Percentiles rank a stretch among this genome's conserved stretches.
Conservation (phyloP, 352 stramenopile species). For the Phytopythium vexans region DNA sequence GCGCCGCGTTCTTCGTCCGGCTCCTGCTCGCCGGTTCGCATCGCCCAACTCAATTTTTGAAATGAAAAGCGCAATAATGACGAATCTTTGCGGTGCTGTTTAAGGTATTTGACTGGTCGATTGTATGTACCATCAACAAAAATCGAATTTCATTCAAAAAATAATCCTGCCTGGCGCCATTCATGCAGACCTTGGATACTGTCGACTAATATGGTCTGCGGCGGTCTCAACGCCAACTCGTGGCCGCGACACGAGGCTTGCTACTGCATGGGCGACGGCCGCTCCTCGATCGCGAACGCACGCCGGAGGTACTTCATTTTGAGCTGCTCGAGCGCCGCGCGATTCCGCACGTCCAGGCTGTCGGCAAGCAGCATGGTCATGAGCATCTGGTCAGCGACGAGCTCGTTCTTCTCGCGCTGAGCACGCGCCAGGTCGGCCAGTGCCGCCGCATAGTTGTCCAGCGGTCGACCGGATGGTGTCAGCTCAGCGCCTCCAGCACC, state of each 20-base stretch:
- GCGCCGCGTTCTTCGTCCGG: constrained; percentile 3
- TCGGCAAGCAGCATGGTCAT: constrained; percentile 16
- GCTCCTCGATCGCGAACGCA: constrained; percentile 5
- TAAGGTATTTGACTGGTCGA: no score
- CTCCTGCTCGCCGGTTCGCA: no score
- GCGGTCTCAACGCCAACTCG: no score
- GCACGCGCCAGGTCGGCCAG: constrained; percentile 7
- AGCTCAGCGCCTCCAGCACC: background rate
- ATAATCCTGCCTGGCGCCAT: no score
- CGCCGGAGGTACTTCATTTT: constrained; percentile 14
- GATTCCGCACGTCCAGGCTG: constrained; percentile 7
- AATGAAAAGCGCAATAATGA: no score
- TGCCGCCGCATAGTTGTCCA: constrained; percentile 5
- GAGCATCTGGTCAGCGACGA: constrained; percentile 15
- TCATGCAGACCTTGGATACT: no score
- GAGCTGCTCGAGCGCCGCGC: constrained; percentile 9
- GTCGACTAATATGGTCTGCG: no score
- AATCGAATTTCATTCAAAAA: no score
- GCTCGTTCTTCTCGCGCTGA: constrained; percentile 13
- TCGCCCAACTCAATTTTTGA: no score
- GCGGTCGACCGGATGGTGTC: background rate
- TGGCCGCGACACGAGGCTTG: background rate
- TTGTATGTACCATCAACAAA: no score
- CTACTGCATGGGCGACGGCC: background rate
- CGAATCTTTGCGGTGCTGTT: no score